Base-by-base conservation (phyloP, 148 eudicot species). In the Chenopodium quinoa region DNA sequence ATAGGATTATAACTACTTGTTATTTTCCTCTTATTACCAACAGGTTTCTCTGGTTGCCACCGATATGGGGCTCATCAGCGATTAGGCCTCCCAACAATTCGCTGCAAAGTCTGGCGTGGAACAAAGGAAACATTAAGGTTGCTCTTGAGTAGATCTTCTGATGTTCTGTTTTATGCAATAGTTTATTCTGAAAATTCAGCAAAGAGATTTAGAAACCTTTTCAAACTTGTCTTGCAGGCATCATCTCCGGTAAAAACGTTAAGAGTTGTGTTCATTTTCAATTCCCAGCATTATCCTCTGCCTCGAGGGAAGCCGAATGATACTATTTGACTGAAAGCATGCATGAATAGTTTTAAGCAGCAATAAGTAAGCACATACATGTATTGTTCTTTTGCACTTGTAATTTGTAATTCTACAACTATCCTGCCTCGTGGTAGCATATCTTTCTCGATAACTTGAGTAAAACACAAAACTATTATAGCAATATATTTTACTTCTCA, bases 11-110 rank as follows among this genome's bases (percentile, higher is more conserved):
- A 16, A 32, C 54, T 7, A 1, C 5, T 31, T 37, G 19, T 37
- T 72, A 23, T 47, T 52, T 46, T 62, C 1, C 19, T 22, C n/a
- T 44, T 50, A 11, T 71, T 66, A 2, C 25, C 63, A 40, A 58
- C 81, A 96, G 99, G 99, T 80, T 96, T 96, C 83, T 96, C 99
- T 34, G 99, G 99, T 75, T 96, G 98, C 86, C 99, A 96, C 88
- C 86, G 99, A 31, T 96, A 88, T 78, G 99, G 94, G 86, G 99
- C 99, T 88, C 99, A 96, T 83, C 99, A 96, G 86, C 89, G 79
- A 69, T 88, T 96, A 75, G 99, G 98, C n/a, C 93, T 96, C 73
- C 99, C 95, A 58, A 90, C 98, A 27, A 96, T 96, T 75, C 97
- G 98, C 67, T 96, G 99, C 87, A 96, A 93, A 86, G 78, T 96